A percentile compares a stretch with the other conserved stretches of the same genome.
phyloP scores from a whole-genome alignment of 768 basidiomycete species.

The Gloeophyllum trabeum region DNA sequence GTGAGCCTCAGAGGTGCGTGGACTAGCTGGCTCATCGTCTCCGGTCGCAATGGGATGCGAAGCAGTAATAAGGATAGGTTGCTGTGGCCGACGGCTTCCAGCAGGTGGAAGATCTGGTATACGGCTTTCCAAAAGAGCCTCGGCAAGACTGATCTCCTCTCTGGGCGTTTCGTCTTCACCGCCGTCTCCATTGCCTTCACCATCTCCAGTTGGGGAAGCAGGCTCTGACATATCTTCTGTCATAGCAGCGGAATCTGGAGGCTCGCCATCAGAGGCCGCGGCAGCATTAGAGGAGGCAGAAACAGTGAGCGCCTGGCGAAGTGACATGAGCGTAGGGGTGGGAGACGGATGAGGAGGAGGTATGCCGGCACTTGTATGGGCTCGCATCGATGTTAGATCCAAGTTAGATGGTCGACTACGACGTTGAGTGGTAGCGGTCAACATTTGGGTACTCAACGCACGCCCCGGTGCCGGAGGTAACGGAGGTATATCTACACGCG shows the following conservation, averaged over 20 bases:
- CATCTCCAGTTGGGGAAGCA: no score
- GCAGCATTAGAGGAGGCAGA: constrained; percentile 21
- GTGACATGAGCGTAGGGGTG: constrained; percentile 48
- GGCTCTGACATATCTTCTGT: neutral
- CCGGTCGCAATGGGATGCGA: constrained; percentile 24
- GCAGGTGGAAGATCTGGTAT: constrained; percentile 63
- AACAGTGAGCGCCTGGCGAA: constrained; percentile 51
- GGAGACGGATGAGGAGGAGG: constrained; percentile 37
- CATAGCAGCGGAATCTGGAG: neutral
- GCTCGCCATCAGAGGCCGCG: neutral
- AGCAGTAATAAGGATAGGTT: constrained; percentile 52
- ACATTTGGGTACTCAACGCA: neutral
- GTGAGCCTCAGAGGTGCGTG: constrained; percentile 34
- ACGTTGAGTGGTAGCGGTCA: constrained; percentile 10
- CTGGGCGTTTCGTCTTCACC: constrained; percentile 40
- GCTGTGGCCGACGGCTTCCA: constrained; percentile 54
- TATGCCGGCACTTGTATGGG: constrained; percentile 23
- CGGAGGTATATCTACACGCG: neutral
- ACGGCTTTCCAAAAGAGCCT: constrained; percentile 71
- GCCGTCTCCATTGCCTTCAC: constrained; percentile 21
- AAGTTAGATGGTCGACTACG: constrained; percentile 58
- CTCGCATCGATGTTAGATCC: constrained; percentile 30
- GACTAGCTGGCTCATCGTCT: constrained; percentile 35
- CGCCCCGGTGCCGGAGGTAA: neutral
- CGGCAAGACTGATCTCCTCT: constrained; percentile 60